These are phyloP conservation scores for Pseudocercospora musae DNA, from an alignment of 2,329 filamentous ascomycete genomes.

Conservation along the genomic window DNA sequence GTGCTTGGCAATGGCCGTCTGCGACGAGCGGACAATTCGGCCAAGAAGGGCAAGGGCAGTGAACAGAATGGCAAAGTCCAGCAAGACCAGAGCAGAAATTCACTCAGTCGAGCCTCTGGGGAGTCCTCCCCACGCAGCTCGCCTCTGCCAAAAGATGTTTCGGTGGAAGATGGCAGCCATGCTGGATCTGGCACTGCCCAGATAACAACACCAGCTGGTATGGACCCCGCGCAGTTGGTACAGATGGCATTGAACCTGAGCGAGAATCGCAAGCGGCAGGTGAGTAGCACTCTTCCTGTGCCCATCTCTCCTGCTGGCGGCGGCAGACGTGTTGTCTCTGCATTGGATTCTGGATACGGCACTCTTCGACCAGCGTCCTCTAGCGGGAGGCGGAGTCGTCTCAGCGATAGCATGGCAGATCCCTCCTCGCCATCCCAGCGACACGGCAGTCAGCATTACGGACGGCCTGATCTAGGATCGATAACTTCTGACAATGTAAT, in stretches of 20 bases:
- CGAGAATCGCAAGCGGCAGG: slow-evolving; percentile 67
- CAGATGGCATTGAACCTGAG: slow-evolving; percentile 87
- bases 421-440: slow-evolving; percentile 11
- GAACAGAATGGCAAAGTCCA: slow-evolving; percentile 22
- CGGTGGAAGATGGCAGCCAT: slow-evolving; percentile 11
- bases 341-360: slow-evolving; percentile 31
- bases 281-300: slow-evolving; percentile 56
- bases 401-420: slow-evolving; percentile 8
- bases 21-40: not conserved
- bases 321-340: slow-evolving; percentile 48
- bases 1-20: slow-evolving; percentile 24
- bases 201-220: slow-evolving; percentile 47
- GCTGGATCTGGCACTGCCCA: slow-evolving; percentile 6
- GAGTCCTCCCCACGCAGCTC: slow-evolving; percentile 31
- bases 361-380: slow-evolving; percentile 55
- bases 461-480: slow-evolving; percentile 3
- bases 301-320: slow-evolving; percentile 49
- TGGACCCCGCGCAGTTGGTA: slow-evolving; percentile 85
- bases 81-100: slow-evolving; percentile 19
- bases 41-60: slow-evolving; percentile 18
- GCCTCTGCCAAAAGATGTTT: slow-evolving; percentile 29
- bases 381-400: slow-evolving; percentile 9
- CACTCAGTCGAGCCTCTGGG: slow-evolving; percentile 18
- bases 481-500: slow-evolving; percentile 42
- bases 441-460: slow-evolving; percentile 10